Percentiles rank a stretch among this genome's conserved stretches.
Conservation (phyloP, 1,284 basidiomycete species). For the Dichomitus squalens region DNA sequence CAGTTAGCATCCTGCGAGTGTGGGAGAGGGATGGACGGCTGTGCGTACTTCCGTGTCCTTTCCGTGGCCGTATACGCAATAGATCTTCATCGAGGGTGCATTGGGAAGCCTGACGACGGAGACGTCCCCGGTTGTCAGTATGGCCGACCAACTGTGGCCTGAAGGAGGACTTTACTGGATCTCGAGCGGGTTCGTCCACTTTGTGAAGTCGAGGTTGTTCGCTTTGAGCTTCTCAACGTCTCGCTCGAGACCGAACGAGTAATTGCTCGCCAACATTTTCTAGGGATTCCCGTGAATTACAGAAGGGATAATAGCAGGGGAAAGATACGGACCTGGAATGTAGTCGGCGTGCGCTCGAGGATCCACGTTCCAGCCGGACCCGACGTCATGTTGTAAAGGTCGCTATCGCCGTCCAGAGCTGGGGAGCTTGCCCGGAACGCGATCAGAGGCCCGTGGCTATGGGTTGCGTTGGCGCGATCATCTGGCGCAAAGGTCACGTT, state of each 20-base stretch:
- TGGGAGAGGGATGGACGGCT: not conserved
- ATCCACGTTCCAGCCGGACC: slow-evolving; percentile 81
- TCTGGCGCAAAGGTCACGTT: slow-evolving; percentile 75
- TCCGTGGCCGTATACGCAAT: slow-evolving; percentile 94
- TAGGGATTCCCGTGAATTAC: slow-evolving; percentile 32
- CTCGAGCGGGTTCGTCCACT: slow-evolving; percentile 98
- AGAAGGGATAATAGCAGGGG: not conserved
- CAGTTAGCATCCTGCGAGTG: not conserved
- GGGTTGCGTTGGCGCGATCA: slow-evolving; percentile 61
- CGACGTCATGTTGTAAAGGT: slow-evolving; percentile 76
- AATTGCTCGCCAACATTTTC: slow-evolving; percentile 91
- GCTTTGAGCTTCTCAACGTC: slow-evolving; percentile 63
- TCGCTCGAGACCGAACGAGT: slow-evolving; percentile 91
- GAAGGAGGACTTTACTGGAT: slow-evolving; percentile 52
- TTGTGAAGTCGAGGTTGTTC: slow-evolving; percentile 74
- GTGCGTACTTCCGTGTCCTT: slow-evolving; percentile 87
- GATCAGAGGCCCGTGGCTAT: slow-evolving; percentile 84
- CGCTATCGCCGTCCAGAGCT: slow-evolving; percentile 33
- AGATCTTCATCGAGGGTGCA: slow-evolving; percentile 92
- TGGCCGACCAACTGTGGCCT: not conserved
- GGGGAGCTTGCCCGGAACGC: slow-evolving; percentile 62
- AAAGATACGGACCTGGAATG: slow-evolving; percentile 70
- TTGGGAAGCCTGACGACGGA: slow-evolving; percentile 69
- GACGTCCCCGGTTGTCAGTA: not conserved
- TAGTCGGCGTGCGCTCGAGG: slow-evolving; percentile 79